A percentile compares a stretch with the other conserved stretches of the same genome.
These are phyloP conservation scores for Strobilomyces echinocephalus DNA, from an alignment of 768 basidiomycete genomes.

Conservation along the genomic window DNA sequence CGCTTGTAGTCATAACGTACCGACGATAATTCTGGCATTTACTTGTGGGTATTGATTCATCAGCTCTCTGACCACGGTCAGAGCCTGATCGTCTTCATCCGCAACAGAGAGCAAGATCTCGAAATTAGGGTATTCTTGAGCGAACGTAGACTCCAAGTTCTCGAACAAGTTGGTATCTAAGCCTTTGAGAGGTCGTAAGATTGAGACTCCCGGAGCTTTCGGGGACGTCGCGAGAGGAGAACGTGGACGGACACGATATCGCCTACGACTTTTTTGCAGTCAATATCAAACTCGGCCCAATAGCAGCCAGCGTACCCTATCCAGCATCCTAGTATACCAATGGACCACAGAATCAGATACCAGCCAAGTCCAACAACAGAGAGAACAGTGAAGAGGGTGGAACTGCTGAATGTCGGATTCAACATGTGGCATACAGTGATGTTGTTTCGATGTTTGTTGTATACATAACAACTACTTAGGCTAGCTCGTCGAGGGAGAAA, in stretches of 20 bases:
- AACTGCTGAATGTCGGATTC: constrained; percentile 2
- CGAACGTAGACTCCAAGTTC: constrained; percentile 91
- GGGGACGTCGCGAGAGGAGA: constrained; percentile 54
- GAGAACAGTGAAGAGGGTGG: constrained; percentile 10
- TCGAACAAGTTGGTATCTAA: constrained; percentile 94
- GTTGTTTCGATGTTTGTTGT: no score
- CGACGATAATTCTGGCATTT: constrained; percentile 67
- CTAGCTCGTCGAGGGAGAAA: constrained; percentile 46
- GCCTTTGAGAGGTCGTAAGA: constrained; percentile 91
- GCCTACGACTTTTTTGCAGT: constrained; percentile 50
- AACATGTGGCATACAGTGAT: constrained; percentile 8
- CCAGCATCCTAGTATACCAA: constrained; percentile 63
- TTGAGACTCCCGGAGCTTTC: constrained; percentile 81
- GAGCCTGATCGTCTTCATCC: constrained; percentile 82
- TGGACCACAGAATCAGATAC: constrained; percentile 58
- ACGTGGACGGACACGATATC: constrained; percentile 65
- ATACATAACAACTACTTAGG: neutral
- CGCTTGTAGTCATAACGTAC: constrained; percentile 38
- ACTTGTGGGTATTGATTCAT: constrained; percentile 75
- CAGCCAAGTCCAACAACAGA: constrained; percentile 50
- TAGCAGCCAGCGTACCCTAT: constrained; percentile 54
- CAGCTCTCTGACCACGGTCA: constrained; percentile 76
- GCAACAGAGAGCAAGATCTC: constrained; percentile 91
- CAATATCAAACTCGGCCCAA: neutral
- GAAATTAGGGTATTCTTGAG: constrained; percentile 85